Percentiles rank a stretch among this genome's conserved stretches.
Conservation (phyloP, 2,329 filamentous ascomycete genomes). For the Colletotrichum zoysiae region DNA sequence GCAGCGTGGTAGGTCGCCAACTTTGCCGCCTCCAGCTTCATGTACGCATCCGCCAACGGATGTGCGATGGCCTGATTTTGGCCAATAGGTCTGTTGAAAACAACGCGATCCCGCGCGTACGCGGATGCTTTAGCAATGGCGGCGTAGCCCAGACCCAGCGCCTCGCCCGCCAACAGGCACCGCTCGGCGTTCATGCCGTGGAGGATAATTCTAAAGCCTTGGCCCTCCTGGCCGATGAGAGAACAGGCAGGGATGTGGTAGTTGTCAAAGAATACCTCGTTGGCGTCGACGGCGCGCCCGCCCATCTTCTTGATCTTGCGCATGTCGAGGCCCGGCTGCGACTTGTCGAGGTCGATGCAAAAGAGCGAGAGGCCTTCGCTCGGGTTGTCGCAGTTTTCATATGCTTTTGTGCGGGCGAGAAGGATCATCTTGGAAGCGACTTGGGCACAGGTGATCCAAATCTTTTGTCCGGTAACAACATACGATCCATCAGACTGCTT, state of each 20-base stretch:
- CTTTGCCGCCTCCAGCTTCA: slow-evolving; percentile 75
- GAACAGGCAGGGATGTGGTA: slow-evolving; percentile 75
- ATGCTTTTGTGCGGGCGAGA: slow-evolving; percentile 79
- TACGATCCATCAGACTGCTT: slow-evolving; percentile 70
- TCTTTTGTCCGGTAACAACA: slow-evolving; percentile 81
- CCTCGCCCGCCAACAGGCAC: slow-evolving; percentile 82
- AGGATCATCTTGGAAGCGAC: slow-evolving; percentile 87
- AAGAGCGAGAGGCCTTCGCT: slow-evolving; percentile 85
- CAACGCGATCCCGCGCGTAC: slow-evolving; percentile 75
- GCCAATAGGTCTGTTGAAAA: slow-evolving; percentile 75
- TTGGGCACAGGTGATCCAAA: slow-evolving; percentile 90
- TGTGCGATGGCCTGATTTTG: slow-evolving; percentile 76
- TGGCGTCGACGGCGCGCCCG: slow-evolving; percentile 83
- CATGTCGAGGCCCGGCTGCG: slow-evolving; percentile 71
- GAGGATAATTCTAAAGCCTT: slow-evolving; percentile 84
- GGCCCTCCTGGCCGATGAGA: slow-evolving; percentile 78
- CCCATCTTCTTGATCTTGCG: slow-evolving; percentile 88
- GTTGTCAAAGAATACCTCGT: slow-evolving; percentile 89
- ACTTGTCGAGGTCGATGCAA: slow-evolving; percentile 80
- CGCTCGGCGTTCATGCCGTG: slow-evolving; percentile 86
- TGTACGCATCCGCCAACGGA: slow-evolving; percentile 74
- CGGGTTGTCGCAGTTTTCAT: slow-evolving; percentile 75
- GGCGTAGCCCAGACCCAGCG: slow-evolving; percentile 83
- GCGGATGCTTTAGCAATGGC: slow-evolving; percentile 71
- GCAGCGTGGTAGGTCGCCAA: slow-evolving; percentile 75